Conservation (phyloP, 2,329 filamentous ascomycete genomes). For the Mariannaea sp. region DNA sequence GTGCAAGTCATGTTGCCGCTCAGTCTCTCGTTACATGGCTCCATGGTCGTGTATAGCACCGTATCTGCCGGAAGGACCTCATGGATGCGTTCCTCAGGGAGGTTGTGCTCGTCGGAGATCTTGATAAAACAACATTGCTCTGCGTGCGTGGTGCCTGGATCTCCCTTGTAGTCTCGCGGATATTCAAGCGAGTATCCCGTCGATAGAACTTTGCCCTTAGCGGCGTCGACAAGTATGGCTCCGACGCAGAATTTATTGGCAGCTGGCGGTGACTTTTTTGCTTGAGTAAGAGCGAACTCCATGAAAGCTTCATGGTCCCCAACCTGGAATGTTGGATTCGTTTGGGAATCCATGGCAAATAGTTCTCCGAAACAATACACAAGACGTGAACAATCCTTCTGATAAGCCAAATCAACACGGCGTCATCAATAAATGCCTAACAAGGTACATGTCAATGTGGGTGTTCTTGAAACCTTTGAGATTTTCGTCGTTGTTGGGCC, state of each 20-base stretch:
- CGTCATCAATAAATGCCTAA: background rate
- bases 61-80: constrained; percentile 47
- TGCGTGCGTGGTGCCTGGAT: constrained; percentile 47
- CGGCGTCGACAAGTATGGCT: constrained; percentile 46
- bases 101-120: constrained; percentile 43
- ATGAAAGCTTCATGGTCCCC: constrained; percentile 46
- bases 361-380: background rate
- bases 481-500: too few relatives aligned
- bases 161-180: constrained; percentile 43
- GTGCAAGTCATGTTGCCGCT: constrained; percentile 47
- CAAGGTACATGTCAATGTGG: background rate
- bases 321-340: constrained; percentile 30
- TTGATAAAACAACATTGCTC: constrained; percentile 53
- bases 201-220: constrained; percentile 44
- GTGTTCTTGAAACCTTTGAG: constrained; percentile 6
- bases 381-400: background rate
- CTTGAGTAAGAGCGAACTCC: constrained; percentile 44
- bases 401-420: background rate
- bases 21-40: constrained; percentile 49
- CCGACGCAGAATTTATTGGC: constrained; percentile 49
- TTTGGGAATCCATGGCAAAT: constrained; percentile 12
- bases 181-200: constrained; percentile 50
- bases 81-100: constrained; percentile 43
- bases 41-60: constrained; percentile 52
- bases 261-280: constrained; percentile 44